Evolutionary conservation across 768 basidiomycete species (phyloP), one percentile per base, ranked within the genome.

Genomic region (Russula sp.): DNA sequence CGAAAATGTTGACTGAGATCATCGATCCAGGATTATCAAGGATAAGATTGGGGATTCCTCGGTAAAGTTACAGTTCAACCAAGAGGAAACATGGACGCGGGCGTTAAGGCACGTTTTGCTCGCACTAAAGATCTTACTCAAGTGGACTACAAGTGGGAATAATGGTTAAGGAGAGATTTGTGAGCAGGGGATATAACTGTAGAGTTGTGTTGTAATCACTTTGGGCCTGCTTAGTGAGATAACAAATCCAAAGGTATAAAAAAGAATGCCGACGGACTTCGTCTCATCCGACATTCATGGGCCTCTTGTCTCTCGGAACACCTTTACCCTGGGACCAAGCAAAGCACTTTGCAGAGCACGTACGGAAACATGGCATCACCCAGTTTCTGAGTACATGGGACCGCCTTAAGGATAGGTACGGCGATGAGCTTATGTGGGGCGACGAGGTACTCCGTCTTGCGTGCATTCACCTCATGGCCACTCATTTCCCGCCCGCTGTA

Each of bases 1-100:
- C 41, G 51, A 54, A 41, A 18, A 51, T 42, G 18, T 42, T 13
- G 5, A 11, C 53, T 22, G 38, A 45, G 4, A 46, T 41, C 11
- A 49, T 54, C 18, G 43, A 32, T 47, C 13, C 50, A 69, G 96
- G 69, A 85, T 98, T 57, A 77, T 79, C 45, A 98, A 92, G 74
- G 97, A 99, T 74, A 92, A 88, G 75, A 99, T 99, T 58, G 95
- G 94, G 7, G 94, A 96, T 58, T 88, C 91, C 18, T 94, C 92
- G 1, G 89, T 98, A 65, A 94, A 95, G 73, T 77, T 95, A 4
- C 93, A 95, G 70, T 96, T 97, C 73, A 90, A 88, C 67, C 91
- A 93, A 68, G 96, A 99, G 71, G 96, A 99, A 69, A 80, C 85
- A 0, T 99, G 96, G 96, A 98, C 96, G 25, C 84, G 92, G 61